Conservation (phyloP, 371 early-diverging fungal genomes). For the Cladochytrium tenue region DNA sequence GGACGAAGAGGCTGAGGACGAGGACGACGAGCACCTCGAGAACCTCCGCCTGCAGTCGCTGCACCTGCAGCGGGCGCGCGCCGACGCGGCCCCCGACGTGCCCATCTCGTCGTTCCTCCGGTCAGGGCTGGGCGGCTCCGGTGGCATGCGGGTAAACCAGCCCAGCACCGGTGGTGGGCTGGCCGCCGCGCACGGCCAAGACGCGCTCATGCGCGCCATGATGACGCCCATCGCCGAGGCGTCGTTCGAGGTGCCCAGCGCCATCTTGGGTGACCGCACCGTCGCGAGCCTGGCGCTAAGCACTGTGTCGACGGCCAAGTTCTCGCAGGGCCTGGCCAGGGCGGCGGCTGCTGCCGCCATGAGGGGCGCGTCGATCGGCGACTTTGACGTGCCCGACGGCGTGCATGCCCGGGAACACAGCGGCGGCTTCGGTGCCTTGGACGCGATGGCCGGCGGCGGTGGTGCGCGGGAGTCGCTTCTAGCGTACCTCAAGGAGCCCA, state of each 20-base stretch:
- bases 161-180: not conserved
- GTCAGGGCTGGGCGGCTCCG: too few species aligned
- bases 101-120: too few species aligned
- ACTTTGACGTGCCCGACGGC: too few species aligned
- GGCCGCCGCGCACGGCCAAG: not conserved
- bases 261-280: constrained; percentile 1
- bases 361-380: too few species aligned
- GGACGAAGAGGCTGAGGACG: not conserved
- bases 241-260: constrained; percentile 22
- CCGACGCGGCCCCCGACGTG: too few species aligned
- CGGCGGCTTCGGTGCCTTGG: too few species aligned
- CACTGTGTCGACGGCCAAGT: not conserved
- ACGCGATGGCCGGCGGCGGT: too few species aligned
- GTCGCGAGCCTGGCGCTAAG: not conserved
- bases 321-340: not conserved
- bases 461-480: too few species aligned
- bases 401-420: too few species aligned
- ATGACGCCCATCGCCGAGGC: constrained; percentile 48
- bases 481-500: too few species aligned
- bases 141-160: not conserved
- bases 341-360: not conserved
- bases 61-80: too few species aligned
- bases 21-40: not conserved
- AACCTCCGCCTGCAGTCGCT: constrained; percentile 1
- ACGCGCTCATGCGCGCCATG: constrained; percentile 6